phyloP scores from a whole-genome alignment of 1,139 yeast species.

The Scheffersomyces segobiensis region DNA sequence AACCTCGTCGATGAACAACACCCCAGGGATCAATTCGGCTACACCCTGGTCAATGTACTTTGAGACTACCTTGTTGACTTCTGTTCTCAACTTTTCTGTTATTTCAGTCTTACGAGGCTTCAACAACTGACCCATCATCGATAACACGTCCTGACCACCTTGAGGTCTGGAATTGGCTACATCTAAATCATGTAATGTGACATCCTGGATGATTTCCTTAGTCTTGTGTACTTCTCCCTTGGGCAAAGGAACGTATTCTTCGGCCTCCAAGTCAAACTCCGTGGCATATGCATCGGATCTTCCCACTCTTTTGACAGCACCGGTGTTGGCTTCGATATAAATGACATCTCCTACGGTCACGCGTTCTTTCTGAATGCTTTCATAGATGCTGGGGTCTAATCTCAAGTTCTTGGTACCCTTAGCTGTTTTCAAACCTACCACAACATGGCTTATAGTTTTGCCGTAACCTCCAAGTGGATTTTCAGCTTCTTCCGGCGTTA shows the following conservation, averaged over 20 bases:
- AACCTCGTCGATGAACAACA: constrained; percentile 93
- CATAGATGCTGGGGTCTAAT: constrained; percentile 93
- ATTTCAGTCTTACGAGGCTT: constrained; percentile 98
- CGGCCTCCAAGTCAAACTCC: constrained; percentile 96
- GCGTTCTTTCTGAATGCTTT: constrained; percentile 92
- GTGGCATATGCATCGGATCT: constrained; percentile 98
- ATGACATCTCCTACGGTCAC: constrained; percentile 95
- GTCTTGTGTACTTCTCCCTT: constrained; percentile 98
- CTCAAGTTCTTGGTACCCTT: constrained; percentile 93
- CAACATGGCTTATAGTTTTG: constrained; percentile 90
- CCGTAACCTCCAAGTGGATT: constrained; percentile 98
- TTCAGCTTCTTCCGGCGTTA: constrained; percentile 96
- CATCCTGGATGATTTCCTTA: constrained; percentile 97
- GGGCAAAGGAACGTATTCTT: constrained; percentile 97
- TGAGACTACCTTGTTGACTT: constrained; percentile 93
- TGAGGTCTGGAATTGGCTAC: constrained; percentile 97
- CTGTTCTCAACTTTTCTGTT: constrained; percentile 90
- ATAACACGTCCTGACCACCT: constrained; percentile 97
- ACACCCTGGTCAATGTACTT: constrained; percentile 97
- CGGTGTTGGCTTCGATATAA: constrained; percentile 95
- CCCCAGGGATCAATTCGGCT: constrained; percentile 98
- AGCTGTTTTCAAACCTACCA: constrained; percentile 92
- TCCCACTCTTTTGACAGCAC: constrained; percentile 96
- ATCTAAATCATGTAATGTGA: constrained; percentile 92
- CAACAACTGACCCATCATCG: constrained; percentile 98